Conservation (phyloP, 768 basidiomycete genomes). For the Kwoniella mangroviensis region DNA sequence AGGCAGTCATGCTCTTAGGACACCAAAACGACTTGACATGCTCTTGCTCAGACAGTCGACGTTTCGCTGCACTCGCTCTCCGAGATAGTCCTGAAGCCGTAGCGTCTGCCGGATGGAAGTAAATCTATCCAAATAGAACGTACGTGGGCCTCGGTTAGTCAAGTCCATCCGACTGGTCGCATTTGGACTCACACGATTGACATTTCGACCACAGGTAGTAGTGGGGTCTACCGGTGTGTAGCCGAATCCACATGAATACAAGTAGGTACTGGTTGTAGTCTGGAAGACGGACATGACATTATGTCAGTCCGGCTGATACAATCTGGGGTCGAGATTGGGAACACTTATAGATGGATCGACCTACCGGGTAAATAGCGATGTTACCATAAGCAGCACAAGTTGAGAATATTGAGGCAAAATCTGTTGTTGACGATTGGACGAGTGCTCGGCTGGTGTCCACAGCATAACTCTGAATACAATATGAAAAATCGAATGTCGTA, state of each 20-base stretch:
- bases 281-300: no score
- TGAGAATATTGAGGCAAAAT: not conserved
- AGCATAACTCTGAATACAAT: not conserved
- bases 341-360: not conserved
- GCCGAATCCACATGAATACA: not conserved
- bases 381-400: not conserved
- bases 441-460: not conserved
- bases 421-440: not conserved
- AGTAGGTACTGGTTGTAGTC: not conserved
- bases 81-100: not conserved
- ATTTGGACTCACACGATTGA: not conserved
- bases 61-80: not conserved
- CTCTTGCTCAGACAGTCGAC: not conserved
- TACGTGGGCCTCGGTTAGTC: not conserved
- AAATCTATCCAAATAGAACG: not conserved
- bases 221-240: not conserved
- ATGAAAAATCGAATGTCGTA: not conserved
- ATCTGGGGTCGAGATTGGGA: not conserved
- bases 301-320: not conserved
- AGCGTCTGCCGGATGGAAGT: slow-evolving; percentile 2
- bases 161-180: not conserved
- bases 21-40: not conserved
- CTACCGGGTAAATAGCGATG: not conserved
- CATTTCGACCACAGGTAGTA: not conserved
- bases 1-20: not conserved